Evolutionary conservation across 1,284 basidiomycete species (phyloP), one percentile per base, ranked within the genome.

Genomic region (Pyrrhoderma lamaoense): DNA sequence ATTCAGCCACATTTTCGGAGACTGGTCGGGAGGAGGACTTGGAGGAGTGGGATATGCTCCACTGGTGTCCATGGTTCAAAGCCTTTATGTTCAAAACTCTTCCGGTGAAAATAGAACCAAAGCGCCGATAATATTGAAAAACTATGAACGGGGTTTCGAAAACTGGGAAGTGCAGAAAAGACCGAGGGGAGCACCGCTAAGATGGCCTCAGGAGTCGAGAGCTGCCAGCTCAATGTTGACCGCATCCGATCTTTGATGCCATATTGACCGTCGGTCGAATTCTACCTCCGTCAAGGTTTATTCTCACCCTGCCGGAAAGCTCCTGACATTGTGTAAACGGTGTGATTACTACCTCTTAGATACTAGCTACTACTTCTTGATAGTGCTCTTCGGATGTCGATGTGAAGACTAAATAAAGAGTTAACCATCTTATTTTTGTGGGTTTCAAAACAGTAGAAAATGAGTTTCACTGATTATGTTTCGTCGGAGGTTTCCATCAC

Each of bases 1-100:
- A 31, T 52, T 53, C 22, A 52, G 51, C 51, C 35, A 48, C 54
- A 56, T 56, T 16, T 27, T 49, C 9, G 54, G 43, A 42, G 40
- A 45, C 34, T 51, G 45, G 2, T 23, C 43, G 25, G 53, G 36
- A 45, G 48, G 48, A 27, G 53, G 47, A n/a, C 21, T 27, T 22
- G 53, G 35, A 34, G 40, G 25, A 22, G 42, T 23, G 21, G 52
- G 42, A 39, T 42, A 25, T 23, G 13, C 16, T 21, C 42, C 7
- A 25, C 19, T 54, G 19, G 47, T 45, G 23, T 54, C 51, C 51
- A 47, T 52, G 38, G 14, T 52, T 47, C 45, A 45, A 45, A 45
- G 19, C 11, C 3, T 5, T 14, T 22, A 19, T 35, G 23, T 19
- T 36, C n/a, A 21, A 37, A 42, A 43, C 22, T 18, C 18, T n/a